These are phyloP conservation scores for Macrophomina phaseolina DNA, from an alignment of 2,329 filamentous ascomycete genomes.

Conservation along the genomic window DNA sequence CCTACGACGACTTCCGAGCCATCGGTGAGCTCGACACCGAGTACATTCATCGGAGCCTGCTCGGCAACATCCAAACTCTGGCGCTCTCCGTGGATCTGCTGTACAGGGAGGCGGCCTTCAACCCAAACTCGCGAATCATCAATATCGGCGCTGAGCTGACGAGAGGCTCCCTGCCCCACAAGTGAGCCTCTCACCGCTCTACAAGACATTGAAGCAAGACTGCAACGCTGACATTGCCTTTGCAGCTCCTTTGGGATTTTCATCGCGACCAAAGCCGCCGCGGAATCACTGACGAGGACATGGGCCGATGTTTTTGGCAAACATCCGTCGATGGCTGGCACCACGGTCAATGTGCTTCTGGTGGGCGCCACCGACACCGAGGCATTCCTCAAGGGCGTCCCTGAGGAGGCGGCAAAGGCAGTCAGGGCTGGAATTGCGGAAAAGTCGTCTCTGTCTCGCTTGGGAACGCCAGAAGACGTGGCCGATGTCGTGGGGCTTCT, in stretches of 20 bases:
- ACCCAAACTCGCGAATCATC: conserved; percentile 33
- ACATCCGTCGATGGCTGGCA: conserved; percentile 31
- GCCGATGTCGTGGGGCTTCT: conserved; percentile 68
- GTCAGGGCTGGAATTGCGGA: background rate
- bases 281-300: conserved; percentile 33
- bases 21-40: conserved; percentile 29
- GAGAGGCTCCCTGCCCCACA: conserved; percentile 17
- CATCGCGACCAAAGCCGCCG: conserved; percentile 31
- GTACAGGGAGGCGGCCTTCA: conserved; percentile 31
- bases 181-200: conserved; percentile 28
- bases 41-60: conserved; percentile 31
- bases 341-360: conserved; percentile 39
- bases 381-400: conserved; percentile 26
- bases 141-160: conserved; percentile 33
- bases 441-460: conserved; percentile 34
- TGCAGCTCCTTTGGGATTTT: conserved; percentile 7
- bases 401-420: background rate
- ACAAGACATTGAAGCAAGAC: no score
- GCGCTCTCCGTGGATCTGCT: conserved; percentile 36
- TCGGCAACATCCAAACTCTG: conserved; percentile 35
- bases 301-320: conserved; percentile 37
- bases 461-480: conserved; percentile 57
- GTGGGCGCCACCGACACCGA: conserved; percentile 39
- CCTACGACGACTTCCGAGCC: conserved; percentile 27
- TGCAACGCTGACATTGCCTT: background rate